These are phyloP conservation scores for Phytophthora pluvialis DNA, from an alignment of 352 stramenopile species.

Conservation along the genomic window DNA sequence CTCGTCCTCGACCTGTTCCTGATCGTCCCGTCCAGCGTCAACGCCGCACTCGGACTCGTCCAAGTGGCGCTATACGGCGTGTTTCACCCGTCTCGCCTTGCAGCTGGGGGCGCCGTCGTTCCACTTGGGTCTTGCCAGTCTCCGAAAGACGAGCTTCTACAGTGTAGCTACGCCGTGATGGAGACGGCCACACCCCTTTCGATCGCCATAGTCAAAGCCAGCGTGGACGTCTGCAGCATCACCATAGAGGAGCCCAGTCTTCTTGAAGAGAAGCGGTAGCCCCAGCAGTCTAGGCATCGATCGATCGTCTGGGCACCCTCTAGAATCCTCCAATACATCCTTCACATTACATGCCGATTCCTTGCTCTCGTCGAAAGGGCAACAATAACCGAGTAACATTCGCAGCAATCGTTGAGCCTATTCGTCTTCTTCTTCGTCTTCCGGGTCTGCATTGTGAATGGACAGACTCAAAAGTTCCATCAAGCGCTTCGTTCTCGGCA, in stretches of 20 bases:
- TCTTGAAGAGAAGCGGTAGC: slow-evolving; percentile 18
- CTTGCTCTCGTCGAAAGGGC: not conserved
- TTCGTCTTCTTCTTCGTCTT: slow-evolving; percentile 42
- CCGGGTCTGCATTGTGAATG: slow-evolving; percentile 49
- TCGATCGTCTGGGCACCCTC: slow-evolving; percentile 18
- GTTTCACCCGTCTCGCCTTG: slow-evolving; percentile 48
- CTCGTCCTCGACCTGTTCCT: slow-evolving; percentile 63
- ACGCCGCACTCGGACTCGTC: slow-evolving; percentile 50
- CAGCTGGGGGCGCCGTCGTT: slow-evolving; percentile 21
- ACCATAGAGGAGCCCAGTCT: slow-evolving; percentile 29
- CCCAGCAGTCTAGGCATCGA: slow-evolving; percentile 10
- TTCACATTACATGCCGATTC: not conserved
- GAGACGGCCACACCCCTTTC: slow-evolving; percentile 14
- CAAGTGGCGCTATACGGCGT: slow-evolving; percentile 69
- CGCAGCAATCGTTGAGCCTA: too few species aligned
- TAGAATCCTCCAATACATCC: slow-evolving; percentile 9
- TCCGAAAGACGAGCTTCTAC: slow-evolving; percentile 27
- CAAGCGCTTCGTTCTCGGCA: slow-evolving; percentile 75
- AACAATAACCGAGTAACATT: not conserved
- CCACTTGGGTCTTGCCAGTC: slow-evolving; percentile 15
- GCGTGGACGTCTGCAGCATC: slow-evolving; percentile 43
- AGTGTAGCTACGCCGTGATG: slow-evolving; percentile 37
- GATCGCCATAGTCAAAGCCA: slow-evolving; percentile 20
- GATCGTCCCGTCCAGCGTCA: slow-evolving; percentile 59
- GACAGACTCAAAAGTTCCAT: slow-evolving; percentile 86